A percentile compares a stretch with the other conserved stretches of the same genome.
Conservation (phyloP, 306 rosid genomes). For the Hippophae tibetana region DNA sequence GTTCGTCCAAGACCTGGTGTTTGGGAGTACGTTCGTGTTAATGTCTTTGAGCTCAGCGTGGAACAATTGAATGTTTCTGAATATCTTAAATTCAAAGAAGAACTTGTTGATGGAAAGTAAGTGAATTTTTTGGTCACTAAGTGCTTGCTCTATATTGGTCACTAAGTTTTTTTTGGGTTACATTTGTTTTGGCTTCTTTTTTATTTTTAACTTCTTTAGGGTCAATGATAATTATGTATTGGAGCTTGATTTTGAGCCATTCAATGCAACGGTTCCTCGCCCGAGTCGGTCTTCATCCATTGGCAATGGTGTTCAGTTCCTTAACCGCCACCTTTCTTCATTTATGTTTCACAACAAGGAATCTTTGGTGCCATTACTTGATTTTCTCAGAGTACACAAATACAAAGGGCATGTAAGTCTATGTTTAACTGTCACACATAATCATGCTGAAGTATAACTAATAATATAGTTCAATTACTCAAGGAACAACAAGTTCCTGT, state of each 20-base stretch:
- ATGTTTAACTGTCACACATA: neutral
- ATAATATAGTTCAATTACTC: too few species aligned
- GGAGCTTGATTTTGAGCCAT: conserved; percentile 93
- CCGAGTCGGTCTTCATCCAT: conserved; percentile 81
- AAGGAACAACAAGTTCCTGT: too few species aligned
- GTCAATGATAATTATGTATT: conserved; percentile 31
- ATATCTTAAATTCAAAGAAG: conserved; percentile 80
- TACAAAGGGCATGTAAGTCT: conserved; percentile 67
- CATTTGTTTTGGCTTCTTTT: too few species aligned
- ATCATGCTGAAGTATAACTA: too few species aligned
- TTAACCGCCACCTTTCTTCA: conserved; percentile 92
- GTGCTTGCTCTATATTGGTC: neutral
- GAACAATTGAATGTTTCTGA: conserved; percentile 80
- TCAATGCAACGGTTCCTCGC: conserved; percentile 79
- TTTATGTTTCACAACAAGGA: conserved; percentile 75
- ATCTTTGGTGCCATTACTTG: conserved; percentile 67
- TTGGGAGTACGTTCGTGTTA: conserved; percentile 83
- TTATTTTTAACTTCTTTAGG: conserved; percentile 22
- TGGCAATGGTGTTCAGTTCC: conserved; percentile 96
- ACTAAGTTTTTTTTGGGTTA: neutral
- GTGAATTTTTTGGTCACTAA: conserved; percentile 8
- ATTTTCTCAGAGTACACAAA: conserved; percentile 77
- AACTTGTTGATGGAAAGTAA: conserved; percentile 62
- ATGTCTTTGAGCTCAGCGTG: conserved; percentile 67
- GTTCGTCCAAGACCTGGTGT: conserved; percentile 94